Conservation (phyloP, 2,329 filamentous ascomycete genomes). For the Ceratocystis alfenasii region DNA sequence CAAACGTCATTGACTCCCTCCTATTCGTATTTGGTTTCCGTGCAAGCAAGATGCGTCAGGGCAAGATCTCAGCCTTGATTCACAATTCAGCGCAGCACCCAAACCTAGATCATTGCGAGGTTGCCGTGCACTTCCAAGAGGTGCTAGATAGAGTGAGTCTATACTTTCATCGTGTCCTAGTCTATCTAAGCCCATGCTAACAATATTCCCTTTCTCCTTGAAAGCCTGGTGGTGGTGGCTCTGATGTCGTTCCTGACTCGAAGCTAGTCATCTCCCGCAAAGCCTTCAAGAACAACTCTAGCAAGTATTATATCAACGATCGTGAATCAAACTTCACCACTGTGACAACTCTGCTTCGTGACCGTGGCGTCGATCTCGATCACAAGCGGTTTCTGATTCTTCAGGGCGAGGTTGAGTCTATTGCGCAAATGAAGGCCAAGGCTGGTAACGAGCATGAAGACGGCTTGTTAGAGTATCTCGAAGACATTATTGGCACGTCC, state of each 20-base stretch:
- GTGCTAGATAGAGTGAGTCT: slow-evolving; percentile 64
- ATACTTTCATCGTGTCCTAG: background rate
- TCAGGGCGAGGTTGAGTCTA: slow-evolving; percentile 95
- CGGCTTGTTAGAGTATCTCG: slow-evolving; percentile 86
- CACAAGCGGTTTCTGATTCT: slow-evolving; percentile 97
- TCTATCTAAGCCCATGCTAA: slow-evolving; percentile 24
- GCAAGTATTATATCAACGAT: slow-evolving; percentile 94
- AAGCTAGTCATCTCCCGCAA: slow-evolving; percentile 77
- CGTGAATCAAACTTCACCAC: slow-evolving; percentile 83
- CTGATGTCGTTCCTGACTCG: slow-evolving; percentile 70
- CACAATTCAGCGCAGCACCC: slow-evolving; percentile 88
- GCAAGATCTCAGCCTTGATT: slow-evolving; percentile 93
- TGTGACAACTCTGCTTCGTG: slow-evolving; percentile 76
- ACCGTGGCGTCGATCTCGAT: slow-evolving; percentile 84
- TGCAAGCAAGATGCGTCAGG: slow-evolving; percentile 97
- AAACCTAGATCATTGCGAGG: slow-evolving; percentile 81
- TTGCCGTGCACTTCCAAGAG: slow-evolving; percentile 92
- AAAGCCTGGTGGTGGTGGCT: slow-evolving; percentile 56
- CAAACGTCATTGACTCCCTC: slow-evolving; percentile 95
- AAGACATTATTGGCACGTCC: slow-evolving; percentile 97
- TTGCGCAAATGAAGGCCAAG: slow-evolving; percentile 98
- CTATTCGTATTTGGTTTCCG: slow-evolving; percentile 99
- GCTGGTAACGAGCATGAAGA: slow-evolving; percentile 92
- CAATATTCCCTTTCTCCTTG: background rate
- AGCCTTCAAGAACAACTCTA: slow-evolving; percentile 95